These are phyloP conservation scores for Lactarius akahatsu DNA, from an alignment of 768 basidiomycete genomes.

Conservation along the genomic window DNA sequence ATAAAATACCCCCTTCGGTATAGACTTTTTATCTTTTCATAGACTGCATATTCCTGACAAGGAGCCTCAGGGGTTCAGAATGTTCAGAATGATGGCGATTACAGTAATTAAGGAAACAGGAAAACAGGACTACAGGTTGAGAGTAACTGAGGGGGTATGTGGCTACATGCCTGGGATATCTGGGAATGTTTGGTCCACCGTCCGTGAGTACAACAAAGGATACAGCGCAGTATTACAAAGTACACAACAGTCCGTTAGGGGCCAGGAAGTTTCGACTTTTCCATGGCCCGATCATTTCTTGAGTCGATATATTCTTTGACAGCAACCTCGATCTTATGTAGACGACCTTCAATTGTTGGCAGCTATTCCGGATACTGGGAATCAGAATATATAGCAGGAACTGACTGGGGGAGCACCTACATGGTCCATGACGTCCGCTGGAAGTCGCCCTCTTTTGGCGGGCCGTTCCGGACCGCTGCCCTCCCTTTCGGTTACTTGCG, in stretches of 20 bases:
- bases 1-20: neutral
- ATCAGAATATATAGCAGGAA: neutral
- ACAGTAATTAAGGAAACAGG: constrained; percentile 1
- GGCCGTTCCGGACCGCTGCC: constrained; percentile 17
- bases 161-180: constrained; percentile 16
- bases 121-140: neutral
- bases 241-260: neutral
- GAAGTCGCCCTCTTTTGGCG: constrained; percentile 20
- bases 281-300: constrained; percentile 28
- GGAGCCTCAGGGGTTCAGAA: too few species aligned
- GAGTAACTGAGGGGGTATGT: constrained; percentile 24
- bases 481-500: constrained; percentile 2
- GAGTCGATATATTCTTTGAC: constrained; percentile 22
- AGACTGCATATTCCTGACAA: too few species aligned
- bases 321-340: constrained; percentile 25
- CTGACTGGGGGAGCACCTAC: constrained; percentile 8
- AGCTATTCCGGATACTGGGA: constrained; percentile 9
- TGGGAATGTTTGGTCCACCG: constrained; percentile 3
- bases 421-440: constrained; percentile 26
- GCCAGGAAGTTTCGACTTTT: constrained; percentile 23
- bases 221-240: constrained; percentile 18
- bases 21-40: neutral
- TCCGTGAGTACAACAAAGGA: constrained; percentile 24
- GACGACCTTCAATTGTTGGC: constrained; percentile 25
- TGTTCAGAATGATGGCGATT: neutral